Evolutionary conservation across 177 flowering plant species (phyloP).

Genomic region (Tripterygium wilfordii): DNA sequence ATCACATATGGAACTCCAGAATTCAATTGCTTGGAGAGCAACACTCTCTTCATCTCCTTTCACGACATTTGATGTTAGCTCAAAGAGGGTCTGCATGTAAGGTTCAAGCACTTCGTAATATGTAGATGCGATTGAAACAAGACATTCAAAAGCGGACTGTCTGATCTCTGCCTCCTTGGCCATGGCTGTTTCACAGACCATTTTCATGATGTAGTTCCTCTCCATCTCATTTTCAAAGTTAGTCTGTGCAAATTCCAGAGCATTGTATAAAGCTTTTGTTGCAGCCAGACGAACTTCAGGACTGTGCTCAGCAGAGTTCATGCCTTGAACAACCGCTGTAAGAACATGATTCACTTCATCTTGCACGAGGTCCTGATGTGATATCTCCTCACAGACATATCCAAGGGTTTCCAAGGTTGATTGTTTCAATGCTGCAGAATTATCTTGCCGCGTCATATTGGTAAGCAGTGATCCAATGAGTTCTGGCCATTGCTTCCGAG

Average conservation of each 20-base stretch:
- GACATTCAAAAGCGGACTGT: constrained; percentile 82
- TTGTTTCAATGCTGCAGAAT: constrained; percentile 50
- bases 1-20: constrained; percentile 91
- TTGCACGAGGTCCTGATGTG: constrained; percentile 59
- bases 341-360: constrained; percentile 78
- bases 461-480: constrained; percentile 51
- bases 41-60: constrained; percentile 72
- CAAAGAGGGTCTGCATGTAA: constrained; percentile 69
- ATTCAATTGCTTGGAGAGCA: constrained; percentile 88
- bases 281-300: constrained; percentile 75
- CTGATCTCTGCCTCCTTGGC: constrained; percentile 62
- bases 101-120: constrained; percentile 77
- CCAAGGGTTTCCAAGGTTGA: constrained; percentile 82
- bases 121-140: constrained; percentile 74
- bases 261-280: constrained; percentile 74
- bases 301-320: constrained; percentile 54
- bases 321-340: constrained; percentile 88
- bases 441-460: constrained; percentile 63
- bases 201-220: constrained; percentile 77
- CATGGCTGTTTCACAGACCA: constrained; percentile 66
- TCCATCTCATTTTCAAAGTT: constrained; percentile 89
- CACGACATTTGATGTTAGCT: constrained; percentile 75
- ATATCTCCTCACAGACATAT: constrained; percentile 81
- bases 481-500: constrained; percentile 76
- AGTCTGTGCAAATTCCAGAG: constrained; percentile 78